Evolutionary conservation across 2,329 filamentous ascomycete genomes (phyloP).

Genomic region (Exophiala phaeomuriformis): DNA sequence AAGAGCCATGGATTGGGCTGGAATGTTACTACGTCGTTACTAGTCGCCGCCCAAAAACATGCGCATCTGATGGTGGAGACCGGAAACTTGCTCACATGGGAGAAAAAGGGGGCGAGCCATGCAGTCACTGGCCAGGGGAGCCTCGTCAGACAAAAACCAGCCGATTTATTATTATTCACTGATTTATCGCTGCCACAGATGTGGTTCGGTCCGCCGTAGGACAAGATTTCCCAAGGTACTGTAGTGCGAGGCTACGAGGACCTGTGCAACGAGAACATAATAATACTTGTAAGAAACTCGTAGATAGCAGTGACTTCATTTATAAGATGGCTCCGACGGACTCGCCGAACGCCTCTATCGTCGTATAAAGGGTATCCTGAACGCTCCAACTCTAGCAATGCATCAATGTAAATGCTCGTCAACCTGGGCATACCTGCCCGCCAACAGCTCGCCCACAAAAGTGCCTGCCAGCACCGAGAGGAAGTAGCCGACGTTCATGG

Average conservation of each 20-base stretch:
- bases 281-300: too few relatives aligned
- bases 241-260: too few relatives aligned
- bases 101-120: neutral
- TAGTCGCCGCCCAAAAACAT: neutral
- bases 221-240: too few relatives aligned
- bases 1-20: neutral
- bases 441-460: constrained; percentile 76
- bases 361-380: neutral
- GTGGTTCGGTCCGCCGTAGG: too few relatives aligned
- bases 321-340: neutral
- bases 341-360: neutral
- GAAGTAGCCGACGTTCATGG: constrained; percentile 79
- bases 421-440: constrained; percentile 59
- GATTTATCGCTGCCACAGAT: too few relatives aligned
- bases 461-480: constrained; percentile 68
- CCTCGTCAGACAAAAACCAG: too few relatives aligned
- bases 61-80: constrained; percentile 2
- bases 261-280: too few relatives aligned
- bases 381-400: neutral
- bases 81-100: constrained; percentile 8
- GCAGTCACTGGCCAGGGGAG: neutral
- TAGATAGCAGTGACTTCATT: neutral
- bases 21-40: neutral
- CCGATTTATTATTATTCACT: too few relatives aligned
- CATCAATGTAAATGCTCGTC: constrained; percentile 43